Conservation (phyloP, 371 early-diverging fungal species). For the Mucor irregularis region DNA sequence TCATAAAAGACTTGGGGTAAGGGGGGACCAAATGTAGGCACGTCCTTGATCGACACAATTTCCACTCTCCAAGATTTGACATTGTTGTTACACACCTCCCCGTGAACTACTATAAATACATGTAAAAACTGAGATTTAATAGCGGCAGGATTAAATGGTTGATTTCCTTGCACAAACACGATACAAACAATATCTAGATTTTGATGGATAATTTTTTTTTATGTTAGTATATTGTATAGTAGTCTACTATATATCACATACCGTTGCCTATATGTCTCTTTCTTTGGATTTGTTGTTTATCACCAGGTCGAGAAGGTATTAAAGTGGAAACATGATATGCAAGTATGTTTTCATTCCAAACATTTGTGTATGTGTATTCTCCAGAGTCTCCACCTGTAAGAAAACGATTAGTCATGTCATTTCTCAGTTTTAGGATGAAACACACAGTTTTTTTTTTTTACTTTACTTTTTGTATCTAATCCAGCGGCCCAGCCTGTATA, state of each 20-base stretch:
- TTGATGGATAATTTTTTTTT: neutral
- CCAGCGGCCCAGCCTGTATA: constrained; percentile 85
- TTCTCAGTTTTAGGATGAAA: neutral
- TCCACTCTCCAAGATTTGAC: constrained; percentile 48
- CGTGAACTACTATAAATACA: constrained; percentile 70
- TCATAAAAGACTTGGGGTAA: constrained; percentile 65
- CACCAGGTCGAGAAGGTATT: constrained; percentile 72
- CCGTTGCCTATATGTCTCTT: constrained; percentile 90
- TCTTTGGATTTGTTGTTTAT: constrained; percentile 80
- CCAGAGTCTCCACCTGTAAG: constrained; percentile 73
- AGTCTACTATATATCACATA: no score
- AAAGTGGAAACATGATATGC: constrained; percentile 86
- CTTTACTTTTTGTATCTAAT: constrained; percentile 75
- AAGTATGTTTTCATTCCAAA: constrained; percentile 77
- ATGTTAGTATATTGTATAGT: constrained; percentile 3
- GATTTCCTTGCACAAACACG: constrained; percentile 66
- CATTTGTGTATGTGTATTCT: constrained; percentile 71
- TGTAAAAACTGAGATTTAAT: constrained; percentile 80
- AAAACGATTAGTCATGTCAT: neutral
- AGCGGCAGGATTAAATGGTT: constrained; percentile 70
- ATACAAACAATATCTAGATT: constrained; percentile 71
- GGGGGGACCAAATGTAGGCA: constrained; percentile 69
- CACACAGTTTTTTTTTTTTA: neutral
- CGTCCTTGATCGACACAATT: constrained; percentile 63
- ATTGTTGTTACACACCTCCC: constrained; percentile 38